phyloP scores from a whole-genome alignment of 202 grass and related monocot species.

The Sporobolus alterniflorus region DNA sequence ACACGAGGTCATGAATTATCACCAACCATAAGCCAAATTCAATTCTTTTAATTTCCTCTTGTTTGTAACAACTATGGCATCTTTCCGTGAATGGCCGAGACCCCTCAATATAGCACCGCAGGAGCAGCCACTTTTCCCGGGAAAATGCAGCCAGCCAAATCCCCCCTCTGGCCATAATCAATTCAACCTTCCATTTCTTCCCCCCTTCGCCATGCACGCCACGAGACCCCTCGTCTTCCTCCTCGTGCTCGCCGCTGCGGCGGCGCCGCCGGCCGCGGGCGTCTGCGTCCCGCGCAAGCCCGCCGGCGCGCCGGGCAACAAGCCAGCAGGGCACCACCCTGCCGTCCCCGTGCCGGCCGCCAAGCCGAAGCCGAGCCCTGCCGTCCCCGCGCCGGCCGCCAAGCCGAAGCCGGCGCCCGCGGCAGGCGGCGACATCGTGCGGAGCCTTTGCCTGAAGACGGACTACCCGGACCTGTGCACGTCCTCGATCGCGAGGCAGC shows the following conservation, averaged over 20 bases:
- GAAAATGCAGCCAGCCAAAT: slow-evolving; percentile 23
- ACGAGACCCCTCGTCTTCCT: slow-evolving; percentile 26
- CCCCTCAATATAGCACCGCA: neutral
- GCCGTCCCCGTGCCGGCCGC: neutral
- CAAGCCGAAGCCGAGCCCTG: neutral
- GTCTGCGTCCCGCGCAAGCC: slow-evolving; percentile 24
- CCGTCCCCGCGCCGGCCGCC: neutral
- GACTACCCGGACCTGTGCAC: slow-evolving; percentile 46
- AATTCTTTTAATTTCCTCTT: neutral
- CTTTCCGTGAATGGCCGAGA: neutral
- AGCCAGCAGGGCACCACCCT: too few species aligned
- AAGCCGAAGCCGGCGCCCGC: neutral
- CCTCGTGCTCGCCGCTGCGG: neutral
- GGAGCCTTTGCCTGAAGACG: slow-evolving; percentile 43
- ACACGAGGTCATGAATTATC: neutral
- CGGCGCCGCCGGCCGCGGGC: neutral
- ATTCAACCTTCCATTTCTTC: slow-evolving; percentile 11
- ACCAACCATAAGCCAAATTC: neutral
- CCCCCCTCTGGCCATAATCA: neutral
- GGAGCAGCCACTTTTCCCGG: slow-evolving; percentile 10
- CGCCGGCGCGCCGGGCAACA: neutral
- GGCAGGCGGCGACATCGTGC: slow-evolving; percentile 33
- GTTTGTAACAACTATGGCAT: neutral
- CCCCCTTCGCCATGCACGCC: neutral
- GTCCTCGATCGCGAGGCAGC: slow-evolving; percentile 9